A percentile compares a stretch with the other conserved stretches of the same genome.
Conservation (phyloP, 345 rosid species). For the Zanthoxylum bungeanum region DNA sequence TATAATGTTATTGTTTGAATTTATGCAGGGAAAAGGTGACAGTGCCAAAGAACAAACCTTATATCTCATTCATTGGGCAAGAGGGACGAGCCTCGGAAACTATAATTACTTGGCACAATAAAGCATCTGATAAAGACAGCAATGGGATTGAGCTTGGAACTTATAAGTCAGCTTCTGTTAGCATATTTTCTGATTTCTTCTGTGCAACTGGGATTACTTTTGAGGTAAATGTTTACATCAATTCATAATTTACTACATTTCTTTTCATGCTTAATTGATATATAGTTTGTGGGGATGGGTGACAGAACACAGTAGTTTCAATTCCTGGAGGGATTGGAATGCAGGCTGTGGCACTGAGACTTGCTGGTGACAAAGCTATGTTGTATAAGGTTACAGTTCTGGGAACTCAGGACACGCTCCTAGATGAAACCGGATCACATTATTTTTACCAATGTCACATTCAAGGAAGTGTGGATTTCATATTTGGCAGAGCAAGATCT, state of each 20-base stretch:
- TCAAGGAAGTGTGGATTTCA: constrained; percentile 80
- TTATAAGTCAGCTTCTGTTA: constrained; percentile 66
- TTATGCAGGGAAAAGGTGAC: constrained; percentile 70
- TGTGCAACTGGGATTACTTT: constrained; percentile 81
- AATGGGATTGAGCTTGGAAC: constrained; percentile 66
- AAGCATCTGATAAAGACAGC: constrained; percentile 61
- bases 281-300: background rate
- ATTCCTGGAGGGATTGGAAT: constrained; percentile 59
- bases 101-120: constrained; percentile 62
- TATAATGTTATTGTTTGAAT: background rate
- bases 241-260: background rate
- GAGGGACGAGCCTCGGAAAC: constrained; percentile 39
- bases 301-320: constrained; percentile 65
- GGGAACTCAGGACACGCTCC: constrained; percentile 91
- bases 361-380: constrained; percentile 74
- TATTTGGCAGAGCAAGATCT: constrained; percentile 74
- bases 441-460: constrained; percentile 67
- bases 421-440: constrained; percentile 78
- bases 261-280: background rate
- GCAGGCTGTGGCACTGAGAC: constrained; percentile 82
- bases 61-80: constrained; percentile 71
- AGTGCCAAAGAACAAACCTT: constrained; percentile 65
- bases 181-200: constrained; percentile 68
- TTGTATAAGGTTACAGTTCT: constrained; percentile 62
- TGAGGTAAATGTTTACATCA: constrained; percentile 38